Conservation (phyloP, 208 protist genomes). For the Acanthamoeba triangularis region DNA sequence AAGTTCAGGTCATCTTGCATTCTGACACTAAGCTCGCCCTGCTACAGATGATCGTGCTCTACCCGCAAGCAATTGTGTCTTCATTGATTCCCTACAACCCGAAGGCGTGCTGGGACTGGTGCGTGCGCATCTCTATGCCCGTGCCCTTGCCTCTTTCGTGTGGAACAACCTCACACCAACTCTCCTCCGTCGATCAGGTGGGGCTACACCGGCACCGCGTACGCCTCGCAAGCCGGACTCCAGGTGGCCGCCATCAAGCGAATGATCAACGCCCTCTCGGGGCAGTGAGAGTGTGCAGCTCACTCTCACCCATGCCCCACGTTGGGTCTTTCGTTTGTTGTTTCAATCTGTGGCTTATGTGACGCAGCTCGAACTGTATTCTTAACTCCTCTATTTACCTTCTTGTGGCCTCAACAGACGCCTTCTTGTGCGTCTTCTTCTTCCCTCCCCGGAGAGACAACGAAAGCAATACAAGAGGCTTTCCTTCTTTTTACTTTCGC, state of each 20-base stretch:
- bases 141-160: no score
- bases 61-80: conserved; percentile 2
- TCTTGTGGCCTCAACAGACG: no score
- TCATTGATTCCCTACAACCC: conserved; percentile 34
- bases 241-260: conserved; percentile 25
- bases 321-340: no score
- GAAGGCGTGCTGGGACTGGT: conserved; percentile 62
- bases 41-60: conserved; percentile 17
- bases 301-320: background rate
- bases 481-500: background rate
- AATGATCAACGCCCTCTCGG: background rate
- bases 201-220: conserved; percentile 33
- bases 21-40: background rate
- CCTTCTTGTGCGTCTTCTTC: no score
- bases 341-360: no score
- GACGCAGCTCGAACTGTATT: no score
- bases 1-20: background rate
- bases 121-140: background rate
- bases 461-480: background rate
- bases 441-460: no score
- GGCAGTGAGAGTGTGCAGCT: background rate
- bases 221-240: background rate
- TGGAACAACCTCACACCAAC: background rate
- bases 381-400: no score
- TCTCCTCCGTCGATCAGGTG: background rate